Percentiles rank a stretch among this genome's conserved stretches.
Evolutionary conservation across 2,329 filamentous ascomycete species (phyloP).

Genomic region (Ascochyta lentis): DNA sequence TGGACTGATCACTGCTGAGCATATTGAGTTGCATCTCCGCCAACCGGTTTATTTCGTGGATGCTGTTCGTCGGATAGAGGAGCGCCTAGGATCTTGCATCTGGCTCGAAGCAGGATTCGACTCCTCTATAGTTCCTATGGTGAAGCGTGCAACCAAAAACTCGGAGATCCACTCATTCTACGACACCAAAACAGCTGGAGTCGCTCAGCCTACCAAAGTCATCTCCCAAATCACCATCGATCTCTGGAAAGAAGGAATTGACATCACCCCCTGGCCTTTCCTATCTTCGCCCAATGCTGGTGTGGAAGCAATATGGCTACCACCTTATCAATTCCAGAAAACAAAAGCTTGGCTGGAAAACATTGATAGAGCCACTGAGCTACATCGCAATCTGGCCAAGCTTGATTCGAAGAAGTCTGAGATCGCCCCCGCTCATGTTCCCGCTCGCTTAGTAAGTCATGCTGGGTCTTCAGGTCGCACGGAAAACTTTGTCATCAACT

Average conservation of each 20-base stretch:
- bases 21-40: slow-evolving; percentile 25
- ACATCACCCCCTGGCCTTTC: not conserved
- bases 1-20: not conserved
- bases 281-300: not conserved
- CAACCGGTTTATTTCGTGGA: slow-evolving; percentile 34
- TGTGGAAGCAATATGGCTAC: not conserved
- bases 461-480: not conserved
- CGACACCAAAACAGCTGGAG: not conserved
- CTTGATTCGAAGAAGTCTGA: not conserved
- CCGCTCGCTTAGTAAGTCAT: slow-evolving; percentile 7
- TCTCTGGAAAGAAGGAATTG: not conserved
- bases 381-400: not conserved
- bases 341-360: not conserved
- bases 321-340: not conserved
- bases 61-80: slow-evolving; percentile 16
- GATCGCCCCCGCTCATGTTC: not conserved
- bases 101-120: slow-evolving; percentile 47
- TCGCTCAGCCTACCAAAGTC: not conserved
- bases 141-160: not conserved
- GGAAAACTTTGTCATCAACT: slow-evolving; percentile 17
- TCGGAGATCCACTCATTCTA: slow-evolving; percentile 7
- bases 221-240: not conserved
- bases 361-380: not conserved
- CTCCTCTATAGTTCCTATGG: slow-evolving; percentile 15
- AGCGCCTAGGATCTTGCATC: slow-evolving; percentile 21